Evolutionary conservation across 257 asterid genomes (phyloP), one percentile per base, ranked within the genome.

Genomic region (Solanum paucissectum): DNA sequence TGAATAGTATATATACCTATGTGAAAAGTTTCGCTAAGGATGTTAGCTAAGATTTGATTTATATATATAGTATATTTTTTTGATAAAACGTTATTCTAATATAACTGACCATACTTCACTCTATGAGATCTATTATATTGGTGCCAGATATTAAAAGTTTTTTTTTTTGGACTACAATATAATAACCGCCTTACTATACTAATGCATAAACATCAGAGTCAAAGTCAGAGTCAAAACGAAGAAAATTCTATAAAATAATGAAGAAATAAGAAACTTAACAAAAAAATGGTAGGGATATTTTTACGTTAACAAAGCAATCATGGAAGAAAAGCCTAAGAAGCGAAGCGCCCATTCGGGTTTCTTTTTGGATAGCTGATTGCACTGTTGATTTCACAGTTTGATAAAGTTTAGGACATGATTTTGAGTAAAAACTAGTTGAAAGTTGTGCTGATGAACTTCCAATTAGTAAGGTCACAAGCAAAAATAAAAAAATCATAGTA

Each of bases 281-380:
- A 79, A 79, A 29, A 55, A 12, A 44, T 2, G 12, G 3, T 44
- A 44, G 5, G 8, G 13, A 68, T 85, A 5, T 89, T 29, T 32
- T 33, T 93, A 97, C 99, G 23, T 95, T 94, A 58, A 97, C 98
- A 86, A 97, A 95, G 93, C 99, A 97, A 89, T 97, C 99, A 14
- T 97, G 99, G 87, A 97, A 97, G 91, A 92, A 93, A 40, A 97
- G 91, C 25, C 99, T 98, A 18, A 97, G 96, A 68, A 97, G 94
- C 83, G 99, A 97, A 75, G 98, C 99, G 9, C 98, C 99, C 95
- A 97, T 95, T 12, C 99, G 95, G 14, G 95, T 88, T 90, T 97
- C 98, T 1, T 87, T 94, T 3, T 79, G 79, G 77, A 97, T 92
- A 1, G 99, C 99, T 1, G 94, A 86, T 1, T 83, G 90, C 14